Evolutionary conservation across 257 asterid genomes (phyloP).

Genomic region (Primulina tabacum): DNA sequence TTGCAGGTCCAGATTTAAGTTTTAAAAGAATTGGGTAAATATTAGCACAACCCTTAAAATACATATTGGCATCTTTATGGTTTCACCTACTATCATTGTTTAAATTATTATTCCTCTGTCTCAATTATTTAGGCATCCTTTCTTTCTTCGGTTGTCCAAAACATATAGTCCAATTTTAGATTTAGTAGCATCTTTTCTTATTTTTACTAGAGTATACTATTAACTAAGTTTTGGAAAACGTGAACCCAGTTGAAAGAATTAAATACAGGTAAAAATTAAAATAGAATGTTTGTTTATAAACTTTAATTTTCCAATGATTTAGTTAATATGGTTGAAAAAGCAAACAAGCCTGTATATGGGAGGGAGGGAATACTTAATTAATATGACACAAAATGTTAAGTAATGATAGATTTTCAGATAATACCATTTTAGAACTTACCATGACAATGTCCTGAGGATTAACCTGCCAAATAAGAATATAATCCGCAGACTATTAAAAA

Average conservation of each 20-base stretch:
- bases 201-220: too few relatives aligned
- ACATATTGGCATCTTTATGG: background rate
- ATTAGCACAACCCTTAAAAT: background rate
- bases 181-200: too few relatives aligned
- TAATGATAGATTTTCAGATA: background rate
- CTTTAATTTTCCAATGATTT: too few relatives aligned
- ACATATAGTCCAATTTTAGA: too few relatives aligned
- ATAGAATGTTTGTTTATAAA: too few relatives aligned
- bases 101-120: background rate
- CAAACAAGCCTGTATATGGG: too few relatives aligned
- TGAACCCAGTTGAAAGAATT: too few relatives aligned
- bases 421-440: conserved; percentile 50
- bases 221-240: too few relatives aligned
- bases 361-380: background rate
- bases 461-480: conserved; percentile 50
- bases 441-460: conserved; percentile 96
- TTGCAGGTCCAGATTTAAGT: conserved; percentile 6
- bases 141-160: too few relatives aligned
- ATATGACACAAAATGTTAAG: background rate
- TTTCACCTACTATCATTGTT: background rate
- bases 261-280: too few relatives aligned
- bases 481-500: conserved; percentile 15
- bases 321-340: too few relatives aligned
- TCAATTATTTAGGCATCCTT: too few relatives aligned
- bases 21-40: background rate